Conservation (phyloP, 2,329 filamentous ascomycete species). For the Nemania serpens region DNA sequence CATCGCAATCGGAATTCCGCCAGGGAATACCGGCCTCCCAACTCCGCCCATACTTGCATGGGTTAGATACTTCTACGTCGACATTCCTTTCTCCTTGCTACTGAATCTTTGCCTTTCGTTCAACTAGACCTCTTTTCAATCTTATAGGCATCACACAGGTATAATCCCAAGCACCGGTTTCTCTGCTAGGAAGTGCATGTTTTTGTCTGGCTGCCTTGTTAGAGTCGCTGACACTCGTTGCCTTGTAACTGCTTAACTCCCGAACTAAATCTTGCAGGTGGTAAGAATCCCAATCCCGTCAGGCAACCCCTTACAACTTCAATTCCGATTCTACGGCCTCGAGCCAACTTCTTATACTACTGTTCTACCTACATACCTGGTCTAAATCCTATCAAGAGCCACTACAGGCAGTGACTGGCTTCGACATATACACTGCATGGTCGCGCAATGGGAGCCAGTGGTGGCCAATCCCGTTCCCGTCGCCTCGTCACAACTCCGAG, state of each 20-base stretch:
- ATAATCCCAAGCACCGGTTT: background rate
- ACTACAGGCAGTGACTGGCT: background rate
- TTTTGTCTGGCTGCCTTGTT: background rate
- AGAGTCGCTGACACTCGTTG: too few species aligned
- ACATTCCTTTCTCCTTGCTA: background rate
- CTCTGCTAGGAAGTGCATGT: background rate
- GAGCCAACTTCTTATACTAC: too few species aligned
- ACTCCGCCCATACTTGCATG: conserved; percentile 7
- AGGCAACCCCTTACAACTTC: too few species aligned
- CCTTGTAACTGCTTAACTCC: too few species aligned
- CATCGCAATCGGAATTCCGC: conserved; percentile 1
- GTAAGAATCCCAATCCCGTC: too few species aligned
- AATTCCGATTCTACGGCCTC: too few species aligned
- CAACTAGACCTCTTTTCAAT: background rate
- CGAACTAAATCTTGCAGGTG: too few species aligned
- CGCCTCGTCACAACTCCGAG: conserved; percentile 16
- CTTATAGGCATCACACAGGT: background rate
- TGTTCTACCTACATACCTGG: background rate
- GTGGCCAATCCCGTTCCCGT: conserved; percentile 22
- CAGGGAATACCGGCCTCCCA: conserved; percentile 7
- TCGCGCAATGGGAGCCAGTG: background rate
- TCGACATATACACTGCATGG: background rate
- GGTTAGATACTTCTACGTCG: too few species aligned
- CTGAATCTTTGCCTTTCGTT: background rate
- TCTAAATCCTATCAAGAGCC: background rate